Evolutionary conservation across 345 rosid genomes (phyloP), one percentile per base, ranked within the genome.

Genomic region (Moringa oleifera): DNA sequence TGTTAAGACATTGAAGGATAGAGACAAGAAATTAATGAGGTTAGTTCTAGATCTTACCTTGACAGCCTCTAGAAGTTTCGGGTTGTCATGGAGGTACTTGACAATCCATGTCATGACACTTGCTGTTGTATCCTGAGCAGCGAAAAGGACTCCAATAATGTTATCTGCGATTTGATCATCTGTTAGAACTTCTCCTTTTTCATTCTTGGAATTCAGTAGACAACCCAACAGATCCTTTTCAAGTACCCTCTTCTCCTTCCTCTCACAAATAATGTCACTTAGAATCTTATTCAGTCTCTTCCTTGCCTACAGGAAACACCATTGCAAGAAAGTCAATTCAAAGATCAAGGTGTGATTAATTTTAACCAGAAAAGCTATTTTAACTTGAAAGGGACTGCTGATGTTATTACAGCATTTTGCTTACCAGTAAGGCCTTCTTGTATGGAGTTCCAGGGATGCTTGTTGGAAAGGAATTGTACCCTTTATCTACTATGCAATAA

Each of bases 381-480:
- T 23, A 49, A 53, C n/a, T n/a, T n/a, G n/a, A n/a, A 51, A 22
- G 22, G 18, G 25, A 36, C 64, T 9, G 22, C 31, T 6, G 12
- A 57, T 49, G 7, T 33, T 33, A 22, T 49, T n/a, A n/a, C n/a
- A 46, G 37, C 47, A 6, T 11, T 58, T 18, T 28, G 58, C 66
- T 73, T 82, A 91, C 98, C 83, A 68, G 55, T 61, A 78, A 17
- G n/a, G 99, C 97, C 77, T 77, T 86, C 72, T 69, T 53, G 72
- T 85, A 90, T 1, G 81, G 71, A 59, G 92, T 83, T 71, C 96
- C 99, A 0, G 99, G 97, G 18, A 94, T 72, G 62, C 71, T 71
- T 25, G 86, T 86, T 17, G 96, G 96, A 67, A 88, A 86, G 0
- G 90, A 88, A 68, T 94, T 94, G 77, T 90, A 94, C 63, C 97